Evolutionary conservation across 306 rosid species (phyloP).

Genomic region (Cucurbita ficifolia): DNA sequence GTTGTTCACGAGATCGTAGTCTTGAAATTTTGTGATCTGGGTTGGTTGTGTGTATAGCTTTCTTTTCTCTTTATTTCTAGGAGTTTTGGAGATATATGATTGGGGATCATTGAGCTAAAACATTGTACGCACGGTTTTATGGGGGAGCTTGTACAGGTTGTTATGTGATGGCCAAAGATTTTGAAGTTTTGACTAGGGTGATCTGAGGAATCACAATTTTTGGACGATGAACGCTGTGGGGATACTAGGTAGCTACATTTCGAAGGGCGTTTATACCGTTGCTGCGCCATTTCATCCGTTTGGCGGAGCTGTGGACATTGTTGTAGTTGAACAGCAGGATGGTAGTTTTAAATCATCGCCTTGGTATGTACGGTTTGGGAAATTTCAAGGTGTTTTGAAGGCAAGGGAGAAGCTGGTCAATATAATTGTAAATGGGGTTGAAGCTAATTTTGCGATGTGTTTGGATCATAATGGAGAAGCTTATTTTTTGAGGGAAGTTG

Average conservation of each 20-base stretch:
- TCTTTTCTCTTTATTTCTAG: not conserved
- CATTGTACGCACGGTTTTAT: not conserved
- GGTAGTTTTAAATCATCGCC: conserved; percentile 83
- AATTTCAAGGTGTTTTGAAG: conserved; percentile 86
- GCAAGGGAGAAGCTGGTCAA: conserved; percentile 51
- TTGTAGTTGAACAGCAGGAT: conserved; percentile 70
- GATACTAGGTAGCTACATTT: conserved; percentile 55
- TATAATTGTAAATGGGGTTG: conserved; percentile 54
- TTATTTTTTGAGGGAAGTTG: conserved; percentile 51
- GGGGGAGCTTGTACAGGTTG: not conserved
- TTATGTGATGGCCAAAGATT: not conserved
- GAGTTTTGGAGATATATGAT: not conserved
- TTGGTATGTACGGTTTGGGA: conserved; percentile 85
- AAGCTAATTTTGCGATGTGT: conserved; percentile 57
- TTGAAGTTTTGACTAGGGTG: conserved; percentile 10
- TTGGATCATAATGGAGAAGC: conserved; percentile 77
- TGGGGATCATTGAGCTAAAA: not conserved
- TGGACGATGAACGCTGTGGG: conserved; percentile 74
- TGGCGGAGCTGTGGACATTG: conserved; percentile 94
- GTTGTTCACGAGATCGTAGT: not conserved
- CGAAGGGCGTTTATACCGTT: conserved; percentile 60
- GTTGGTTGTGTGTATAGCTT: not conserved
- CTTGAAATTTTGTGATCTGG: not conserved
- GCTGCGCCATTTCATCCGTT: conserved; percentile 82
- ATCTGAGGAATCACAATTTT: not conserved